Conservation (phyloP, 2,329 filamentous ascomycete species). For the Neofusicoccum sp. region DNA sequence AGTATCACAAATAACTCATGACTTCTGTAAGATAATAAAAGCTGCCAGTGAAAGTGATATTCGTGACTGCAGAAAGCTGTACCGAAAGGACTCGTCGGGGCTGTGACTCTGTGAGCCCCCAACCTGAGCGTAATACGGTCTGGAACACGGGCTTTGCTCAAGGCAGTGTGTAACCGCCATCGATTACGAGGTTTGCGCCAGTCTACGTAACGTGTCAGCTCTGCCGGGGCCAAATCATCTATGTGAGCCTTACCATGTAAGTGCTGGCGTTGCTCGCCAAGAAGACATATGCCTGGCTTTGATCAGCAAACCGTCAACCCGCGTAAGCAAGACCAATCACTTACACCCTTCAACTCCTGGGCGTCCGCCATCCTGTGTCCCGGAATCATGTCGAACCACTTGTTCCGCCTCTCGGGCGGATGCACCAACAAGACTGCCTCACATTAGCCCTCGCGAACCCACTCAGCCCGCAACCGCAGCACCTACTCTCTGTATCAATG, state of each 20-base stretch:
- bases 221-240: neutral
- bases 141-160: neutral
- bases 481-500: conserved; percentile 18
- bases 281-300: conserved; percentile 10
- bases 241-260: conserved; percentile 3
- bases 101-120: no score
- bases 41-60: no score
- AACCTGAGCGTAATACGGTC: no score
- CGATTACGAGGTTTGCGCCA: conserved; percentile 11
- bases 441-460: neutral
- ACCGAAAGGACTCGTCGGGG: no score
- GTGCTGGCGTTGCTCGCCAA: conserved; percentile 17
- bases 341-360: conserved; percentile 12
- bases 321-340: neutral
- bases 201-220: neutral
- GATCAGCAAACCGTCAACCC: no score
- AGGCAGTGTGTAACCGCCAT: conserved; percentile 14
- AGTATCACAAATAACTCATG: no score
- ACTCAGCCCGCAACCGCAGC: neutral
- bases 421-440: neutral
- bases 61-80: no score
- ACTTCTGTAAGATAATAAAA: no score
- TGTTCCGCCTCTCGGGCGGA: conserved; percentile 8
- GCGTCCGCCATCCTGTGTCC: conserved; percentile 5
- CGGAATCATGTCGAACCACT: conserved; percentile 17